Base-by-base conservation (phyloP, 441 rosid species). In the Gossypium aridum region DNA sequence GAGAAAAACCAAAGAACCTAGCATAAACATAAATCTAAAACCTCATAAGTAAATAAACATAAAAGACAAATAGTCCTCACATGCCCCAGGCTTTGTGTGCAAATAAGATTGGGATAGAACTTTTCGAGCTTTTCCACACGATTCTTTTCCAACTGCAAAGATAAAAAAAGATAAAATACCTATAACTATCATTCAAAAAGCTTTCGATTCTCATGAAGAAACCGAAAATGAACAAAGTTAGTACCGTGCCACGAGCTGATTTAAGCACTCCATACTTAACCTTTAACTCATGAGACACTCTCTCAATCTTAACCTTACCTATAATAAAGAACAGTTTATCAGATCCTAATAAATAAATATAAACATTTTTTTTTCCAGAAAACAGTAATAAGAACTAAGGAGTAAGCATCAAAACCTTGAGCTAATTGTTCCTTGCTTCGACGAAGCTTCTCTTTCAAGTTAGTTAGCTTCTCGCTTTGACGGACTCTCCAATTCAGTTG, bases 81-180 rank as follows among this genome's bases (percentile, higher is more conserved):
- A 81, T 80, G 95, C 49, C 94, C 96, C 82, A 91, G 87, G 69
- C 83, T 86, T 81, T 89, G 97, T 13, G 95, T 88, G 83, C 86
- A 85, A 65, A 93, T 86, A 62, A 90, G 85, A 83, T 91, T 89
- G n/a, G 96, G 97, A 78, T 89, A 93, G 68, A 85, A 83, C 87
- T 88, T 93, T 79, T 93, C 94, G 70, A 95, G 82, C 80, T 88
- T 90, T 22, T 90, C 98, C 54, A 54, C 73, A 55, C 87, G 87
- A 80, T 78, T 86, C 77, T 80, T 91, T 66, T 83, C 87, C 78
- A 91, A 69, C 98, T 95, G 81, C 88, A 87, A 74, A 75, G 51
- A 76, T 0, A 19, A 61, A 12, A 71, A 64, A 72, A 64, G 73
- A 66, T 62, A 73, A 67, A 76, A 66, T 60, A 20, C 20, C 12